Evolutionary conservation across 2,329 filamentous ascomycete genomes (phyloP).

Genomic region (Xylariales sp.): DNA sequence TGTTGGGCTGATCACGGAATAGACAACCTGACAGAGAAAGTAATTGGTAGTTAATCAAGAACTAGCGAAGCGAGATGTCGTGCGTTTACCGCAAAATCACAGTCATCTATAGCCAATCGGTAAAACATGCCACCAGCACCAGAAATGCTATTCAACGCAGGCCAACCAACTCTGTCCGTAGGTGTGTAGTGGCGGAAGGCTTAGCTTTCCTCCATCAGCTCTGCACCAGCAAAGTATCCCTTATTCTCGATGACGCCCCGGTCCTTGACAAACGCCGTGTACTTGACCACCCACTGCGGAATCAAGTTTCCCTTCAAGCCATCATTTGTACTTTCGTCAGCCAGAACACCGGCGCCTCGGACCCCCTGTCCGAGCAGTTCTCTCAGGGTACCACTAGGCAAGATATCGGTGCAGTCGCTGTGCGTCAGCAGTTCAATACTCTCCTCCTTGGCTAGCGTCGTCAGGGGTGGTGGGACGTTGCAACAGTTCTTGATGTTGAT

Average conservation of each 20-base stretch:
- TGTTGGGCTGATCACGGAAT: constrained; percentile 54
- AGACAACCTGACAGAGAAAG: too few relatives aligned
- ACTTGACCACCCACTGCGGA: constrained; percentile 94
- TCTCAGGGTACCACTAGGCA: constrained; percentile 78
- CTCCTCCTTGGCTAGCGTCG: constrained; percentile 76
- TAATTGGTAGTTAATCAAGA: too few relatives aligned
- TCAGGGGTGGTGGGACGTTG: constrained; percentile 84
- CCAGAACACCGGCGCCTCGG: constrained; percentile 71
- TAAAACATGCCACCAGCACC: too few relatives aligned
- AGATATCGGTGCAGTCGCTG: constrained; percentile 87
- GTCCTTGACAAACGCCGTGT: constrained; percentile 91
- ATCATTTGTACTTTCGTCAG: constrained; percentile 45
- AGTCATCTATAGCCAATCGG: too few relatives aligned
- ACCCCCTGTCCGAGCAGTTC: constrained; percentile 73
- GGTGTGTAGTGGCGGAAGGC: too few relatives aligned
- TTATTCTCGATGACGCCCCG: constrained; percentile 97
- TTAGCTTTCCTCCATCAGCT: constrained; percentile 44
- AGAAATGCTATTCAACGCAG: too few relatives aligned
- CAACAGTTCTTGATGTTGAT: constrained; percentile 97
- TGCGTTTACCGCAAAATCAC: too few relatives aligned
- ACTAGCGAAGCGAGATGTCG: too few relatives aligned
- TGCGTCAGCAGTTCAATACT: constrained; percentile 87
- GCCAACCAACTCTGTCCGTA: too few relatives aligned
- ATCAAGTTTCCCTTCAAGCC: constrained; percentile 73
- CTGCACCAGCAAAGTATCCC: constrained; percentile 88